Percentiles rank a stretch among this genome's conserved stretches.
Evolutionary conservation across 345 rosid species (phyloP).

Genomic region (Populus pruinosa): DNA sequence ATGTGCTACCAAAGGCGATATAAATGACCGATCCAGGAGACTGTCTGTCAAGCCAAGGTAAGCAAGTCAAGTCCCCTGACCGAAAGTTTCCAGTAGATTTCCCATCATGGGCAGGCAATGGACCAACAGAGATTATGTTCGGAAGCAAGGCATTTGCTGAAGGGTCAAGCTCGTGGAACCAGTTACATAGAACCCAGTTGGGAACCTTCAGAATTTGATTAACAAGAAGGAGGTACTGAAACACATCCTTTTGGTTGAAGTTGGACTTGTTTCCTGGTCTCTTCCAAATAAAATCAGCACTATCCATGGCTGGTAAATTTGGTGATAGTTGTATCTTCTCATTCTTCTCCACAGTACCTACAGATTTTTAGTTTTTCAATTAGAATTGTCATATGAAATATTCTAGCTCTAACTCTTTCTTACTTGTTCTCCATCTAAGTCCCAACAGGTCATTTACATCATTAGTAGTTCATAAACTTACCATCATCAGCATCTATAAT

Average conservation of each 20-base stretch:
- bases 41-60: constrained; percentile 13
- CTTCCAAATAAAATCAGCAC: not conserved
- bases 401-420: too few species aligned
- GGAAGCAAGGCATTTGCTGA: constrained; percentile 2
- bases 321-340: not conserved
- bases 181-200: constrained; percentile 5
- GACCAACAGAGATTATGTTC: not conserved
- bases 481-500: constrained; percentile 18
- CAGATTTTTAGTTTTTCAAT: not conserved
- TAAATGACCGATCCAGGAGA: constrained; percentile 7
- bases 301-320: not conserved
- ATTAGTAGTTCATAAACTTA: not conserved
- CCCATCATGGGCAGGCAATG: not conserved
- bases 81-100: not conserved
- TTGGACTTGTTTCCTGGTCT: not conserved
- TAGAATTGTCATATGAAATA: not conserved
- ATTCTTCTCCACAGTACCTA: constrained; percentile 4
- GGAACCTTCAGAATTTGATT: not conserved
- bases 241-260: not conserved
- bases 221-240: not conserved
- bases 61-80: constrained; percentile 5
- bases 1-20: constrained; percentile 10
- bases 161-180: constrained; percentile 9
- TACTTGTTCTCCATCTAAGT: too few species aligned
- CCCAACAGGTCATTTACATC: not conserved